phyloP scores from a whole-genome alignment of 2,329 filamentous ascomycete genomes.

The Cladorrhinum sp. region DNA sequence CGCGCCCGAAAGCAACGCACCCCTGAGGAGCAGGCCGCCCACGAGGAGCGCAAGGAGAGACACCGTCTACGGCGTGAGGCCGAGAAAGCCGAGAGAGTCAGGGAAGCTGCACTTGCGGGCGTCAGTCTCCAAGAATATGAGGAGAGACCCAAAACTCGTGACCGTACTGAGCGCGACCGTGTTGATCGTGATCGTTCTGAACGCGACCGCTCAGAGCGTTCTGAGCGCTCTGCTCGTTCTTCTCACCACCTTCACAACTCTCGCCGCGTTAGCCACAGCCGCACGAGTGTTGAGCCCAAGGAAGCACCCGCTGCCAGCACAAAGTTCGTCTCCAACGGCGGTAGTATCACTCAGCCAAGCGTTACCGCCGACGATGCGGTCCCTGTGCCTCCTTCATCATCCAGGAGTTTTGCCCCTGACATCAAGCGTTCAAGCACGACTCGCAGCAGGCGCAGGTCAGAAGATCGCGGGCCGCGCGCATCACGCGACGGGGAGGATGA shows the following conservation, averaged over 20 bases:
- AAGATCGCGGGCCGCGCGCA: conserved; percentile 15
- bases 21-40: conserved; percentile 48
- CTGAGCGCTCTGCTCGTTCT: conserved; percentile 19
- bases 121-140: conserved; percentile 16
- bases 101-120: conserved; percentile 17
- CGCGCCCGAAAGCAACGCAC: conserved; percentile 39
- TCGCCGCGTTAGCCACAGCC: conserved; percentile 27
- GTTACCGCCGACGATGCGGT: conserved; percentile 14
- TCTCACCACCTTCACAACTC: conserved; percentile 26
- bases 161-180: conserved; percentile 12
- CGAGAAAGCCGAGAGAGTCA: conserved; percentile 24
- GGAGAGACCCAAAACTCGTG: conserved; percentile 24
- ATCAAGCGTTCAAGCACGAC: conserved; percentile 27
- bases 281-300: conserved; percentile 22
- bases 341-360: conserved; percentile 30
- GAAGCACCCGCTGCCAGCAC: conserved; percentile 25
- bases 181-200: conserved; percentile 18
- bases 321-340: conserved; percentile 30
- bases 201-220: conserved; percentile 19
- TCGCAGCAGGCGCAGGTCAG: conserved; percentile 23
- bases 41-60: conserved; percentile 50
- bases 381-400: conserved; percentile 12
- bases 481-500: neutral
- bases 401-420: conserved; percentile 18
- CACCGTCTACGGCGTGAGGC: conserved; percentile 39